phyloP scores from a whole-genome alignment of 257 asterid genomes.

The Parsonsia alboflavescens region DNA sequence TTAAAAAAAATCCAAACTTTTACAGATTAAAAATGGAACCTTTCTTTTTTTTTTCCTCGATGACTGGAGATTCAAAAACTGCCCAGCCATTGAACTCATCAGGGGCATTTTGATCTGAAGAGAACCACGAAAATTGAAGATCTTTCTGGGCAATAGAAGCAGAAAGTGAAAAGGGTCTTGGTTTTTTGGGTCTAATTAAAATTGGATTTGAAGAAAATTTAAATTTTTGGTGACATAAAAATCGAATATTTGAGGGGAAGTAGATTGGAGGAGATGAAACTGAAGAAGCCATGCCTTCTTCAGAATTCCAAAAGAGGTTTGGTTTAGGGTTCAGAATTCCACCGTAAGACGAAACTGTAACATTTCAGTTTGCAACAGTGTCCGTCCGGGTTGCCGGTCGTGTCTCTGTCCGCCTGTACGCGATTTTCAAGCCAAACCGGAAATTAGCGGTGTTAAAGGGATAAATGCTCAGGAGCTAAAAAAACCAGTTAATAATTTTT shows the following conservation, averaged over 20 bases:
- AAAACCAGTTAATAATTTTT: no score
- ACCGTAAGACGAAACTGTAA: not conserved
- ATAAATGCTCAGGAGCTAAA: no score
- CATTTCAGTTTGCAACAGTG: not conserved
- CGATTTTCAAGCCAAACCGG: no score
- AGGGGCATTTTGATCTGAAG: constrained; percentile 28
- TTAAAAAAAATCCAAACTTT: constrained; percentile 7
- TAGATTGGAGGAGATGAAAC: constrained; percentile 39
- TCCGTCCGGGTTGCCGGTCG: no score
- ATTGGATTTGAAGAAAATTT: constrained; percentile 33
- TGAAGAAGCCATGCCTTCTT: constrained; percentile 45
- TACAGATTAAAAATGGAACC: not conserved
- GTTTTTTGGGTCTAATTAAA: constrained; percentile 28
- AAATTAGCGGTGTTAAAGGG: no score
- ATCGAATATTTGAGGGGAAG: constrained; percentile 34
- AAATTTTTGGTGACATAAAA: constrained; percentile 31
- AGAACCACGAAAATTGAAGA: constrained; percentile 44
- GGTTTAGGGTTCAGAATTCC: not conserved
- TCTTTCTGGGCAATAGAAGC: constrained; percentile 49
- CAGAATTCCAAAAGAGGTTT: not conserved
- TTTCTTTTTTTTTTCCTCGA: constrained; percentile 31
- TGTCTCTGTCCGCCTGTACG: not conserved
- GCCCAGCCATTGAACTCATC: constrained; percentile 87
- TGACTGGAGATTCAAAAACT: constrained; percentile 37
- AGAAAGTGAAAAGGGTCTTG: constrained; percentile 25